Evolutionary conservation across 2,329 filamentous ascomycete genomes (phyloP).

Genomic region (Ilyonectria mors-panacis): DNA sequence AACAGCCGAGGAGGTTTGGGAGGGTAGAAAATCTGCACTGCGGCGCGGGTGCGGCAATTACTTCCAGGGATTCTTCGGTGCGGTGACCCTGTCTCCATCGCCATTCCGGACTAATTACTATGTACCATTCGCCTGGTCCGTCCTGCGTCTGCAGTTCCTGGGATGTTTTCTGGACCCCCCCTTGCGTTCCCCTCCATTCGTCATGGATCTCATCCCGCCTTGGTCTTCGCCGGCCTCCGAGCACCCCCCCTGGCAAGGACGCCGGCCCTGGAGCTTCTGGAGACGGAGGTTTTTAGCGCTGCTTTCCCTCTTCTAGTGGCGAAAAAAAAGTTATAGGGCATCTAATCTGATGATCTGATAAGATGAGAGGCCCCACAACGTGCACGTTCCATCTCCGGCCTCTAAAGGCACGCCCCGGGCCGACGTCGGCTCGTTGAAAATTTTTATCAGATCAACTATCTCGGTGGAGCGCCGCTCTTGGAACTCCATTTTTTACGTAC

Average conservation of each 20-base stretch:
- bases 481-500: constrained; percentile 33
- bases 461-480: constrained; percentile 10
- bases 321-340: constrained; percentile 38
- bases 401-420: constrained; percentile 32
- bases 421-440: constrained; percentile 45
- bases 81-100: constrained; percentile 29
- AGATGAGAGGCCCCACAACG: constrained; percentile 50
- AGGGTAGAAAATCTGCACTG: constrained; percentile 15
- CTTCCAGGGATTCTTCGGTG: constrained; percentile 19
- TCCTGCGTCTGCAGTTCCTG: constrained; percentile 18
- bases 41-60: constrained; percentile 44
- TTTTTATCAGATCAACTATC: constrained; percentile 47
- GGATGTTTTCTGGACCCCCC: not conserved
- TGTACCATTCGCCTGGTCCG: constrained; percentile 2
- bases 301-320: not conserved
- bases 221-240: constrained; percentile 9
- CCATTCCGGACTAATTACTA: constrained; percentile 8
- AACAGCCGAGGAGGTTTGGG: constrained; percentile 12
- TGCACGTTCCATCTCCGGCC: constrained; percentile 6
- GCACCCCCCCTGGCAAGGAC: constrained; percentile 3
- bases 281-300: constrained; percentile 1
- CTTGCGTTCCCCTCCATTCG: not conserved
- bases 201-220: constrained; percentile 2
- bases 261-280: constrained; percentile 6
- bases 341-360: constrained; percentile 64